Evolutionary conservation across 345 rosid genomes (phyloP), one percentile per base, ranked within the genome.

Genomic region (Mallotus nudiflorus): DNA sequence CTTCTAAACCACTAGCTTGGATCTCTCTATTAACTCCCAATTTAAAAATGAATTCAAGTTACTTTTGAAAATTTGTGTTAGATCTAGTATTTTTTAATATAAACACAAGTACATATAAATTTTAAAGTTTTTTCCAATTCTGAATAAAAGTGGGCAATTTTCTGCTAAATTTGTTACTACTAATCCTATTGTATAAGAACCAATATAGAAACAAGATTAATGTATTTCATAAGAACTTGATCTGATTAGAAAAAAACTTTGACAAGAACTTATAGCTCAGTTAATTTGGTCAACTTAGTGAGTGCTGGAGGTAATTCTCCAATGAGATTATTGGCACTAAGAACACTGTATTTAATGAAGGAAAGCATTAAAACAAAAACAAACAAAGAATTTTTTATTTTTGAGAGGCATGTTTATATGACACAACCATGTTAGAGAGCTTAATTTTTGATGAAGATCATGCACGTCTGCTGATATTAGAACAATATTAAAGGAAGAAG

Each of bases 271-370:
- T 57, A 73, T 71, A 73, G 13, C 18, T 45, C 60, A 35, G 33
- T 57, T 37, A 66, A 57, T 18, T 25, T 49, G 42, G 44, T 57
- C 22, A 73, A 33, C 18, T 33, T 57, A 57, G 52, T 11, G 40
- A 73, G 76, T 20, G 66, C 48, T 15, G 0, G 20, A 10, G 76
- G 71, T 57, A 66, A 33, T 25, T 35, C 39, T 49, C 76, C 76
- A 20, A 42, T 65, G 11, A 73, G 65, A 66, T 66, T 18, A 27
- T 73, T 73, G 37, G 66, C 76, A 35, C 45, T 73, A 29, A 73
- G 65, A 60, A 59, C 13, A 14, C 76, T 73, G 70, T 12, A 57
- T 12, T 31, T 40, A 56, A 37, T 9, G 12, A n/a, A 44, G 22
- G n/a, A n/a, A n/a, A n/a, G n/a, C 8, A 33, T n/a, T n/a, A n/a